Base-by-base conservation (phyloP, 768 basidiomycete species). In the Rhodotorula taiwanensis region DNA sequence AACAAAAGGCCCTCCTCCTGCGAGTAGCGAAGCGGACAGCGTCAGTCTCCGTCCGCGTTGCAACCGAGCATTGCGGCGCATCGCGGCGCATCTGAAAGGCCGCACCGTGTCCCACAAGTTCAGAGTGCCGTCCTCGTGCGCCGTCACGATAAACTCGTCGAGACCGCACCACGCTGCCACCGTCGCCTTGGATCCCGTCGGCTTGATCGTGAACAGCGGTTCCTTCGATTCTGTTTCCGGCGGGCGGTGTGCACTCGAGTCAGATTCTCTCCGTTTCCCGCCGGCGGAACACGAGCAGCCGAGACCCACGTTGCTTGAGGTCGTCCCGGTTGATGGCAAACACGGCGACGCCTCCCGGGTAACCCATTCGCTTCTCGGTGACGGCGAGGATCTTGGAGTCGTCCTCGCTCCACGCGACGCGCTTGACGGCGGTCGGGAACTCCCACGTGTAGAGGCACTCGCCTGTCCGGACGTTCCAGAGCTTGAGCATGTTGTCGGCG, bases 361-460 rank as follows among this genome's bases (percentile, higher is more conserved):
- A 77, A 1, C 94, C 95, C 88, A 92, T 92, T 58, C 95, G 86
- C 78, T 95, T 92, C 77, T 98, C 95, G 3, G 95, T 98, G 71
- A 97, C 89, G 74, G 89, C 91, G 30, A 97, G 86, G 39, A 98
- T 64, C 48, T 66, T 74, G 67, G 57, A 81, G 73, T 87, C 89
- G 71, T 88, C 85, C 60, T 88, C 87, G 76, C 83, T 90, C 80
- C 94, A 97, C 11, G 85, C 83, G 28, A 98, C 94, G 49, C 94
- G 81, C 81, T 97, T 98, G 71, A 99, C 89, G 8, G 95, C 95
- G 0, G 94, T 98, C 41, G 89, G 88, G 81, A 95, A 97, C 76
- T 98, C 94, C 95, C 95, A 99, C 5, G 83, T 86, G 75, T 85
- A 89, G 49, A 99, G 80, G 74, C 89, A 92, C 77, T 95, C 90